phyloP scores from a whole-genome alignment of 495 filamentous ascomycete species.

The Podospora appendiculata region DNA sequence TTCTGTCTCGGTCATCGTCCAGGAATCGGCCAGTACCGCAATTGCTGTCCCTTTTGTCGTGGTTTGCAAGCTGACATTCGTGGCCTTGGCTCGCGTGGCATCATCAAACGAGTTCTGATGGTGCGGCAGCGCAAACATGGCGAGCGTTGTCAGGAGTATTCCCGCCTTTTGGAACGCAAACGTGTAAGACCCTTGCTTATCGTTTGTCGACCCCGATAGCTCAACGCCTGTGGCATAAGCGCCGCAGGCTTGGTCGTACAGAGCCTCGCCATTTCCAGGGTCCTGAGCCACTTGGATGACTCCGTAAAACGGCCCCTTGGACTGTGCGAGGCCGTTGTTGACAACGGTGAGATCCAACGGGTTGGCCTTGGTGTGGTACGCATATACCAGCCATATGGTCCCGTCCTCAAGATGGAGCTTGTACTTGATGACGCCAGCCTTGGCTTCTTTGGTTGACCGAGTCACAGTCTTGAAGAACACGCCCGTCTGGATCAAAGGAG shows the following conservation, averaged over 20 bases:
- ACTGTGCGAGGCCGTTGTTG: constrained; percentile 36
- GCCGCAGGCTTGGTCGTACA: constrained; percentile 70
- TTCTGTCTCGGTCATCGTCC: constrained; percentile 69
- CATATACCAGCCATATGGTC: constrained; percentile 75
- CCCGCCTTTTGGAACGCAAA: constrained; percentile 66
- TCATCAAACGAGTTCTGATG: constrained; percentile 68
- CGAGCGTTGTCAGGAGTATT: constrained; percentile 41
- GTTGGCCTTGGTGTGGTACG: constrained; percentile 42
- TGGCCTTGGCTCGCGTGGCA: constrained; percentile 45
- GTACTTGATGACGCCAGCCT: constrained; percentile 69
- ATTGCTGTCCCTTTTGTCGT: constrained; percentile 80
- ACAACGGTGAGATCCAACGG: constrained; percentile 37
- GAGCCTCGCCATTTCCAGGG: constrained; percentile 49
- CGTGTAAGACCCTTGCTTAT: constrained; percentile 58
- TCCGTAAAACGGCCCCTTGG: constrained; percentile 48
- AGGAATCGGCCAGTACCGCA: constrained; percentile 65
- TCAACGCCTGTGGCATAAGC: constrained; percentile 57
- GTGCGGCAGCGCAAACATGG: constrained; percentile 90
- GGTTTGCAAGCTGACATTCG: constrained; percentile 59
- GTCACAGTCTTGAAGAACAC: constrained; percentile 65
- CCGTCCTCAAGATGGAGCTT: constrained; percentile 62
- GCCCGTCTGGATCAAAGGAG: constrained; percentile 65
- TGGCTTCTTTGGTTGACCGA: constrained; percentile 46
- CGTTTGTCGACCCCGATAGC: constrained; percentile 55
- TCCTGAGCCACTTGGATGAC: constrained; percentile 76